Percentiles rank a stretch among this genome's conserved stretches.
Evolutionary conservation across 2,329 filamentous ascomycete species (phyloP).

Genomic region (Blumeriella jaapii): DNA sequence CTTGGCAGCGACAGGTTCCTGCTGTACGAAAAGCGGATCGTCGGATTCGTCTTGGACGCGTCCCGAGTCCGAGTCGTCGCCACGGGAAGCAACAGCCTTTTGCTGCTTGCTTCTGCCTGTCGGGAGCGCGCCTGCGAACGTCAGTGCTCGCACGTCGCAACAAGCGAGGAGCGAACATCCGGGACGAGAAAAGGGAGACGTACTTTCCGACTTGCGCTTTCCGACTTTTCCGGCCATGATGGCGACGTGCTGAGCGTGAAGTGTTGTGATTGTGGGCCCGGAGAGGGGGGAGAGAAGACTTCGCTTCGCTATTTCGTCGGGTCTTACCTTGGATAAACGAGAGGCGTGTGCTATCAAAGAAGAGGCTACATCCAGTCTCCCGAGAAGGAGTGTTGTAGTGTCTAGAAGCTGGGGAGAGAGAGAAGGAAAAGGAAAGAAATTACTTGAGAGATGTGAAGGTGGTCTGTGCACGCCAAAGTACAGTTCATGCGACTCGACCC

Average conservation of each 20-base stretch:
- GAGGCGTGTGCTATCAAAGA: too few relatives aligned
- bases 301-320: too few relatives aligned
- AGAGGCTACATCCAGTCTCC: too few relatives aligned
- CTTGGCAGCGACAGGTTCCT: constrained; percentile 4
- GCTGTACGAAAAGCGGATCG: constrained; percentile 3
- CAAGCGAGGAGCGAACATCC: neutral
- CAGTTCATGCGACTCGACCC: too few relatives aligned
- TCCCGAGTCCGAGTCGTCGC: constrained; percentile 6
- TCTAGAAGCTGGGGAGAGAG: too few relatives aligned
- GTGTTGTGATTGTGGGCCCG: neutral
- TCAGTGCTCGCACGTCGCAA: constrained; percentile 4
- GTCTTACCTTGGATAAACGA: too few relatives aligned
- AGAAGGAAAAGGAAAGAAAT: too few relatives aligned
- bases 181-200: neutral
- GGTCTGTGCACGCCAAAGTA: too few relatives aligned
- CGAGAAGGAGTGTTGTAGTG: too few relatives aligned
- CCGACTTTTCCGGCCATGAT: constrained; percentile 7
- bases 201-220: constrained; percentile 19
- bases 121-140: constrained; percentile 12
- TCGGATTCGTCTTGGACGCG: constrained; percentile 6
- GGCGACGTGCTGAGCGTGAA: neutral
- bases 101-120: constrained; percentile 13
- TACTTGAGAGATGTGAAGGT: too few relatives aligned
- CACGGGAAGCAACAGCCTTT: constrained; percentile 5
- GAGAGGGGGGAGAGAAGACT: neutral